phyloP scores from a whole-genome alignment of 306 rosid genomes.

The Astragalus membranaceus region DNA sequence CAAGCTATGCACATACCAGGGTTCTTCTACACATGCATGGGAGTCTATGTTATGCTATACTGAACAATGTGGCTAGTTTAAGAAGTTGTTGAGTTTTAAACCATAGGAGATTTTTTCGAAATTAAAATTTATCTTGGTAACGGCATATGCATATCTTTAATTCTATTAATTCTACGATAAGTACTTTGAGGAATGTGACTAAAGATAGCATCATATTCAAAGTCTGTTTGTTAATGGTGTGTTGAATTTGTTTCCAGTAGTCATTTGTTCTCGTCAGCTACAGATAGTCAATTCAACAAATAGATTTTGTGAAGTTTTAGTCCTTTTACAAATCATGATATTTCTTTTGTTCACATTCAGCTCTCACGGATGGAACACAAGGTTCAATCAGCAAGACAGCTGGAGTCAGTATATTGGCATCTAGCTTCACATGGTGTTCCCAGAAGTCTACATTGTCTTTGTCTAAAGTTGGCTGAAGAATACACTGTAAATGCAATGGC shows the following conservation, averaged over 20 bases:
- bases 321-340: neutral
- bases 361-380: constrained; percentile 70
- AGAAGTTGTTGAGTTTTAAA: constrained; percentile 6
- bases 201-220: neutral
- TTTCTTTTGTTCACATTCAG: constrained; percentile 40
- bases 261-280: neutral
- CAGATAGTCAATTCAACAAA: neutral
- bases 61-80: neutral
- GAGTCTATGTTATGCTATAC: neutral
- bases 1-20: neutral
- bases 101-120: neutral
- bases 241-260: neutral
- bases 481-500: constrained; percentile 76
- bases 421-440: constrained; percentile 90
- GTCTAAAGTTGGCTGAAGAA: constrained; percentile 83
- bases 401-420: constrained; percentile 80
- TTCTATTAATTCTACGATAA: neutral
- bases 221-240: neutral
- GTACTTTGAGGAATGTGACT: neutral
- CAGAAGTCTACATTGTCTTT: constrained; percentile 68
- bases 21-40: neutral
- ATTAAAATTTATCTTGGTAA: neutral
- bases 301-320: neutral
- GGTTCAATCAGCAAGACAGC: constrained; percentile 62
- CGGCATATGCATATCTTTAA: neutral